These are phyloP conservation scores for Zygoascus ofunaensis DNA, from an alignment of 805 yeast genomes.

Conservation along the genomic window DNA sequence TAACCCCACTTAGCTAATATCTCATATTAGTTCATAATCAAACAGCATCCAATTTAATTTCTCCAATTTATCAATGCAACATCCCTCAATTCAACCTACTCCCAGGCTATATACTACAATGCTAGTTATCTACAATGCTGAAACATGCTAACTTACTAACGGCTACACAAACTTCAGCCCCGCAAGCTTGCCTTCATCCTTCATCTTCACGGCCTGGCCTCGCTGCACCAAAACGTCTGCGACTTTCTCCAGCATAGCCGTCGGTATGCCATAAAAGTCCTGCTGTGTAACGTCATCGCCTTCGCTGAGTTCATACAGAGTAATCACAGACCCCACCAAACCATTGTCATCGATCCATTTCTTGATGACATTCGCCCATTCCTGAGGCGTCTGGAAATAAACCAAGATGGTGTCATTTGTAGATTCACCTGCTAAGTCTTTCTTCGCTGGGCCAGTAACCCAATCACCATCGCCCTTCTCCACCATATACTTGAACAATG, in stretches of 20 bases:
- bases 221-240: conserved; percentile 51
- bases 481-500: conserved; percentile 51
- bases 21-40: no score
- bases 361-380: conserved; percentile 54
- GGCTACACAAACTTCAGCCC: conserved; percentile 55
- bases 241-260: conserved; percentile 43
- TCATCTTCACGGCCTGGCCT: conserved; percentile 65
- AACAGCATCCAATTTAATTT: no score
- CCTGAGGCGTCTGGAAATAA: conserved; percentile 60
- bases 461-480: conserved; percentile 49
- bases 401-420: conserved; percentile 31
- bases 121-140: no score
- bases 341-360: conserved; percentile 75
- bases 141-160: no score
- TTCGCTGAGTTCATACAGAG: conserved; percentile 68
- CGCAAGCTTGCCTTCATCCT: conserved; percentile 49
- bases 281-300: conserved; percentile 50
- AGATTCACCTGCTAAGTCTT: no score
- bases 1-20: no score
- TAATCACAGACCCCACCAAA: conserved; percentile 61
- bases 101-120: no score
- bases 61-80: no score
- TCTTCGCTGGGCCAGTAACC: conserved; percentile 32
- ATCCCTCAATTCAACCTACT: no score
- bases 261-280: conserved; percentile 57